Evolutionary conservation across 23 red algal species (phyloP).

Genomic region (Chondrus crispus): DNA sequence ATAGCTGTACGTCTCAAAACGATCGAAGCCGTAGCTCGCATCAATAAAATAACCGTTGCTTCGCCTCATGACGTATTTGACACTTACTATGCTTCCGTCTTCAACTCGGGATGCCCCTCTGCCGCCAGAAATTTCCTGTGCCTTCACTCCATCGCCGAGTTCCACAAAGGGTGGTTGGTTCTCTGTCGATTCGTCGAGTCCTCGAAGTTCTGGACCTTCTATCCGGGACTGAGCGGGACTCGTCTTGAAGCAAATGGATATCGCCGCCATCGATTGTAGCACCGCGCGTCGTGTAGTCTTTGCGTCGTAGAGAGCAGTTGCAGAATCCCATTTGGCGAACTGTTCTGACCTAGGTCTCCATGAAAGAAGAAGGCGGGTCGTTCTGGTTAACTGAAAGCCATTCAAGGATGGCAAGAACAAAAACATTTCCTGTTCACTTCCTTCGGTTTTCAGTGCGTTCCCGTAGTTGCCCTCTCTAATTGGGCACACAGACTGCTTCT

Average conservation of each 20-base stretch:
- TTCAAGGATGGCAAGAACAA: too few relatives aligned
- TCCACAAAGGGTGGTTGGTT: background rate
- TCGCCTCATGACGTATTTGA: constrained; percentile 69
- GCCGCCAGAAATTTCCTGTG: constrained; percentile 43
- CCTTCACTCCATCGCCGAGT: constrained; percentile 33
- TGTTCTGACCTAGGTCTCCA: too few relatives aligned
- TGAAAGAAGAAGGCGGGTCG: too few relatives aligned
- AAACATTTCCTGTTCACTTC: too few relatives aligned
- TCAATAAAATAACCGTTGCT: constrained; percentile 77
- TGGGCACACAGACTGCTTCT: too few relatives aligned
- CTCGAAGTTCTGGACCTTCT: constrained; percentile 38
- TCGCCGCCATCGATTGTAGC: background rate
- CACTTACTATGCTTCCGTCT: constrained; percentile 19
- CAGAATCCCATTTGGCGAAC: too few relatives aligned
- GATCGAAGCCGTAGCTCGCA: constrained; percentile 66
- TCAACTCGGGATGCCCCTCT: background rate
- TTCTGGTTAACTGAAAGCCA: too few relatives aligned
- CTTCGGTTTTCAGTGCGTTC: too few relatives aligned
- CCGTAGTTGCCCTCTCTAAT: too few relatives aligned
- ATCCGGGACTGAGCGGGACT: background rate
- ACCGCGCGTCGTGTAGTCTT: too few relatives aligned
- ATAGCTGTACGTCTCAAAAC: constrained; percentile 50
- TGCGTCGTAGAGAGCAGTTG: too few relatives aligned
- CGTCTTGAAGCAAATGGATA: too few relatives aligned
- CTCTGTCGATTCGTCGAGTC: constrained; percentile 5